Conservation (phyloP, 2,329 filamentous ascomycete genomes). For the Alternaria ventricosa region DNA sequence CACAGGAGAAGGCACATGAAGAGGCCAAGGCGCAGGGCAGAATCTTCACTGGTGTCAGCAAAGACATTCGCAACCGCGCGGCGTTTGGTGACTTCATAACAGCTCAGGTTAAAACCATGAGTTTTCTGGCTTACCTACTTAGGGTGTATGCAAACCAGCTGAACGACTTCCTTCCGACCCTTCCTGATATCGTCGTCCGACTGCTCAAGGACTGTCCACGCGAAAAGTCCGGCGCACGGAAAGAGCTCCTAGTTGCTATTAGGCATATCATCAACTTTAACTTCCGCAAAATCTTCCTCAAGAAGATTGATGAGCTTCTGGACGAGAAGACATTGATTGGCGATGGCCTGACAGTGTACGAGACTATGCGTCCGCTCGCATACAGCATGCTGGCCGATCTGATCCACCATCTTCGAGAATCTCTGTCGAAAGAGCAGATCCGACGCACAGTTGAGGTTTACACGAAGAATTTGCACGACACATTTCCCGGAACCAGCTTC, state of each 20-base stretch:
- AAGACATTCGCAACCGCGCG: conserved; percentile 88
- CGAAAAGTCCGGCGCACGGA: conserved; percentile 91
- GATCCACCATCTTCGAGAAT: conserved; percentile 94
- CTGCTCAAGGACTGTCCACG: conserved; percentile 91
- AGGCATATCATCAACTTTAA: conserved; percentile 99
- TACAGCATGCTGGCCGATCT: conserved; percentile 99
- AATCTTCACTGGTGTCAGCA: conserved; percentile 91
- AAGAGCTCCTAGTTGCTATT: conserved; percentile 94
- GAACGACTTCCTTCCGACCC: conserved; percentile 81
- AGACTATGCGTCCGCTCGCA: conserved; percentile 91
- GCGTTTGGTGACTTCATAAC: conserved; percentile 98
- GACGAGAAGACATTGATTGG: conserved; percentile 95
- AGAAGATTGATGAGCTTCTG: conserved; percentile 91
- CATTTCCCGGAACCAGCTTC: conserved; percentile 96
- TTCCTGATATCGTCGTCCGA: conserved; percentile 90
- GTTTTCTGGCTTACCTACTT: conserved; percentile 91
- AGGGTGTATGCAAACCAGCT: conserved; percentile 87
- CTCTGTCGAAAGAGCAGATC: conserved; percentile 88
- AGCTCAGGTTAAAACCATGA: conserved; percentile 99
- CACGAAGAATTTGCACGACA: conserved; percentile 92
- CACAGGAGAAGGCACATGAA: conserved; percentile 88
- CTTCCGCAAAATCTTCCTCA: conserved; percentile 91
- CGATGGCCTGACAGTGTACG: conserved; percentile 94
- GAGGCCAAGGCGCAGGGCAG: conserved; percentile 80
- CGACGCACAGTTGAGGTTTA: conserved; percentile 96